Conservation (phyloP, 345 rosid species). For the Arabidopsis arenosa region DNA sequence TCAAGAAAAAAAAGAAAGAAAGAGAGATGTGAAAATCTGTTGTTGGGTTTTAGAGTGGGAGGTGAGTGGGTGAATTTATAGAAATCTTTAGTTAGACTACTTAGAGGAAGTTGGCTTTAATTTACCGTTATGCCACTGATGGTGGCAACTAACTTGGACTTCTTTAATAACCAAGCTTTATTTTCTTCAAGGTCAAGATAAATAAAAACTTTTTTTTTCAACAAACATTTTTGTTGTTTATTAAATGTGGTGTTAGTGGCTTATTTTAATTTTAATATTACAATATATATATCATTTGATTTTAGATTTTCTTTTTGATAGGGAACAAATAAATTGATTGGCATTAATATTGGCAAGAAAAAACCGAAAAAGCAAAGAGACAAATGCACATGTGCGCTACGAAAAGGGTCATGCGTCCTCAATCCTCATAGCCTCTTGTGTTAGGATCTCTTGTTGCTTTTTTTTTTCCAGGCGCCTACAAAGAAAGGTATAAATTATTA, state of each 20-base stretch:
- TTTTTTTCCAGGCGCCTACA: not conserved
- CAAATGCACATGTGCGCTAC: slow-evolving; percentile 41
- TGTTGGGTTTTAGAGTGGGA: slow-evolving; percentile 17
- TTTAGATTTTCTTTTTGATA: not conserved
- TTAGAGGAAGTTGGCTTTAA: slow-evolving; percentile 27
- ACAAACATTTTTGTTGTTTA: slow-evolving; percentile 29
- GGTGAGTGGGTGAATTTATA: slow-evolving; percentile 37
- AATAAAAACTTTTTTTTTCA: not conserved
- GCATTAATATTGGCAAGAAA: slow-evolving; percentile 21
- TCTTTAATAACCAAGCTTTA: slow-evolving; percentile 8
- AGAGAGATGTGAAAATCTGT: slow-evolving; percentile 22
- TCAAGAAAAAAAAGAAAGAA: not conserved
- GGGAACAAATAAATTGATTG: not conserved
- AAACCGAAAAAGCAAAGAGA: slow-evolving; percentile 36
- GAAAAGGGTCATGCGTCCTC: slow-evolving; percentile 15
- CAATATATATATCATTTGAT: not conserved
- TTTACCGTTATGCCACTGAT: slow-evolving; percentile 40
- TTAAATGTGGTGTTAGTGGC: not conserved
- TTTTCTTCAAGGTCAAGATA: not conserved
- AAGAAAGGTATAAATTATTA: not conserved
- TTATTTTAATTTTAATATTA: not conserved
- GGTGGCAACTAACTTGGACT: slow-evolving; percentile 39
- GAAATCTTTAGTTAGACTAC: slow-evolving; percentile 30
- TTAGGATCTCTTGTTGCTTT: slow-evolving; percentile 12
- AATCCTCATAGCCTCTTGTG: not conserved